Evolutionary conservation across 768 basidiomycete genomes (phyloP).

Genomic region (Hydnomerulius pinastri): DNA sequence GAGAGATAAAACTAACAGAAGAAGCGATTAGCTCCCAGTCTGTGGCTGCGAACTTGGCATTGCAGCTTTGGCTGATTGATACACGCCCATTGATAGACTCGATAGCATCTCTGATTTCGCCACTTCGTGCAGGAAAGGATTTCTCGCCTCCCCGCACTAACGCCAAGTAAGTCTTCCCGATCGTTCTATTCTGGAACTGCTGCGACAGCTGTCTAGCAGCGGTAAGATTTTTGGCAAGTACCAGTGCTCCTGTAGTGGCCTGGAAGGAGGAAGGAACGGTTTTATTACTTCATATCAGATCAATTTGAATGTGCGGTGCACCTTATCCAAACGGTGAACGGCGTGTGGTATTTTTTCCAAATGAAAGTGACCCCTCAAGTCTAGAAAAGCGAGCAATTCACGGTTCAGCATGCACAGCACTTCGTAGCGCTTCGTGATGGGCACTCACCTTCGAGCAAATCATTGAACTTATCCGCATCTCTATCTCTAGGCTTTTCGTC

Average conservation of each 20-base stretch:
- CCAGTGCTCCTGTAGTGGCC: conserved; percentile 64
- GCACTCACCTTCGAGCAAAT: conserved; percentile 37
- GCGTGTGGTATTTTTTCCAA: conserved; percentile 43
- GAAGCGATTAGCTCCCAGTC: conserved; percentile 62
- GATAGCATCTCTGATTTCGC: conserved; percentile 48
- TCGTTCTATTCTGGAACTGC: conserved; percentile 51
- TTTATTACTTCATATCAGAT: too few species aligned
- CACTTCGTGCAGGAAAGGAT: conserved; percentile 40
- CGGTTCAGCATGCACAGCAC: conserved; percentile 1
- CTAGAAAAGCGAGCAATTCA: conserved; percentile 14
- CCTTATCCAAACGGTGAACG: conserved; percentile 72
- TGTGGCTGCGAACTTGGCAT: conserved; percentile 35
- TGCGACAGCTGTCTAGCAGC: conserved; percentile 50
- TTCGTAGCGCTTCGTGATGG: conserved; percentile 1
- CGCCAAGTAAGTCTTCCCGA: conserved; percentile 65
- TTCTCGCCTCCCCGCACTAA: conserved; percentile 55
- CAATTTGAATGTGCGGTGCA: conserved; percentile 27
- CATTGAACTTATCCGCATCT: conserved; percentile 36
- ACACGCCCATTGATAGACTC: conserved; percentile 47
- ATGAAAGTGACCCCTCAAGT: conserved; percentile 32
- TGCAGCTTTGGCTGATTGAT: conserved; percentile 29
- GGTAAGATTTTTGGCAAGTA: conserved; percentile 49
- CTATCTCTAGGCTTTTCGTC: conserved; percentile 22
- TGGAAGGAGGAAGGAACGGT: conserved; percentile 24
- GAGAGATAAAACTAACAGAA: conserved; percentile 46